phyloP scores from a whole-genome alignment of 1,139 yeast species.

The Yamadazyma atlantica region DNA sequence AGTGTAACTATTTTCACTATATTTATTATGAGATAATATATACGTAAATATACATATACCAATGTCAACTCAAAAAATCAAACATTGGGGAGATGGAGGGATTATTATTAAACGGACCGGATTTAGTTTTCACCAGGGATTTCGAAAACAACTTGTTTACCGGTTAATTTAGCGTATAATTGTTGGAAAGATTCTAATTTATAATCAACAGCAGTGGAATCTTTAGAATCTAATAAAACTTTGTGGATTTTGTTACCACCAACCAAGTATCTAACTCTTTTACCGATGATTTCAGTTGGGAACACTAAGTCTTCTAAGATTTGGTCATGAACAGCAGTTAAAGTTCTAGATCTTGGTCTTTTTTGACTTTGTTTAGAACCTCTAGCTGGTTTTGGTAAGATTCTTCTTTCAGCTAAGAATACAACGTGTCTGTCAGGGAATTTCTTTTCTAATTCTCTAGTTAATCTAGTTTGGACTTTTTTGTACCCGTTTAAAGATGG shows the following conservation, averaged over 20 bases:
- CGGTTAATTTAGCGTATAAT: slow-evolving; percentile 97
- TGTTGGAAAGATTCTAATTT: slow-evolving; percentile 99
- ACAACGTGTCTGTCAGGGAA: slow-evolving; percentile 99
- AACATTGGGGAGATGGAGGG: too few relatives aligned
- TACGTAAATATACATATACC: slow-evolving; percentile 3
- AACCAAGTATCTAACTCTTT: slow-evolving; percentile 98
- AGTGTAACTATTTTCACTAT: slow-evolving; percentile 8
- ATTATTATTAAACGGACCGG: too few relatives aligned
- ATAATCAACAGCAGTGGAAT: slow-evolving; percentile 95
- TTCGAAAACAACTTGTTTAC: slow-evolving; percentile 99
- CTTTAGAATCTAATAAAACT: slow-evolving; percentile 98
- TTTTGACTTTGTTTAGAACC: slow-evolving; percentile 93
- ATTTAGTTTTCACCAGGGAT: slow-evolving; percentile 69
- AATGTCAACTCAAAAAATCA: too few relatives aligned
- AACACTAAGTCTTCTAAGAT: slow-evolving; percentile 97
- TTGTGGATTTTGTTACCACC: slow-evolving; percentile 99
- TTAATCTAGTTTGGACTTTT: slow-evolving; percentile 95
- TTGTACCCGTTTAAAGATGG: slow-evolving; percentile 93
- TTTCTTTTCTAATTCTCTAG: slow-evolving; percentile 99
- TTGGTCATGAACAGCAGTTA: slow-evolving; percentile 98
- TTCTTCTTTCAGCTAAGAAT: slow-evolving; percentile 99
- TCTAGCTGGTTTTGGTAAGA: slow-evolving; percentile 94
- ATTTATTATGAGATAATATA: slow-evolving; percentile 14
- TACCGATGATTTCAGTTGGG: slow-evolving; percentile 99
- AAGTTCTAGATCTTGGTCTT: slow-evolving; percentile 99